phyloP scores from a whole-genome alignment of 805 yeast genomes.

The Ogataea minuta region DNA sequence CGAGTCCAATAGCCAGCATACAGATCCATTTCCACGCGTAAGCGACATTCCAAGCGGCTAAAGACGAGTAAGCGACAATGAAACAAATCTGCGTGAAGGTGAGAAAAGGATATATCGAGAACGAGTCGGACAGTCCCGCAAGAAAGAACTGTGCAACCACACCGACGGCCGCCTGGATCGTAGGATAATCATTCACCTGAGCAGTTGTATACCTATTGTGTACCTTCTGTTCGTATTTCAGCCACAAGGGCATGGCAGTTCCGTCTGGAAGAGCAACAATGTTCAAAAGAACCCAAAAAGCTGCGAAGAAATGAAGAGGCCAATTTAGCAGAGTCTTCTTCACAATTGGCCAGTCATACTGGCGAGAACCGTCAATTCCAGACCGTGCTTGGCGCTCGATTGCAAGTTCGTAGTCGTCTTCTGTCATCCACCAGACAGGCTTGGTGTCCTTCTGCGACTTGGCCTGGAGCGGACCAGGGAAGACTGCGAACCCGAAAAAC shows the following conservation, averaged over 20 bases:
- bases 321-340: constrained; percentile 51
- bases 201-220: constrained; percentile 31
- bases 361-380: constrained; percentile 32
- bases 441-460: constrained; percentile 20
- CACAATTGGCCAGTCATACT: constrained; percentile 36
- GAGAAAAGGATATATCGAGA: constrained; percentile 38
- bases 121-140: constrained; percentile 39
- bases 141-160: constrained; percentile 40
- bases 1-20: constrained; percentile 38
- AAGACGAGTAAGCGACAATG: constrained; percentile 37
- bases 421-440: constrained; percentile 30
- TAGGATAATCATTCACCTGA: constrained; percentile 41
- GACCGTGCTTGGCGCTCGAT: constrained; percentile 40
- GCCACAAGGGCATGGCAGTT: constrained; percentile 40
- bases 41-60: constrained; percentile 42
- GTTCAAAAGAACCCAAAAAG: constrained; percentile 46
- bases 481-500: constrained; percentile 51
- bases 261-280: constrained; percentile 42
- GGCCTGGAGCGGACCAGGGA: constrained; percentile 47
- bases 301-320: constrained; percentile 55
- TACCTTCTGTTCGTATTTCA: constrained; percentile 28
- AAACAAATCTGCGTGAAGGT: constrained; percentile 32
- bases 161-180: constrained; percentile 41
- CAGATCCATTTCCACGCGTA: constrained; percentile 41
- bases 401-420: constrained; percentile 35